phyloP scores from a whole-genome alignment of 2,329 filamentous ascomycete genomes.

The Paraconiothyrium brasiliense region DNA sequence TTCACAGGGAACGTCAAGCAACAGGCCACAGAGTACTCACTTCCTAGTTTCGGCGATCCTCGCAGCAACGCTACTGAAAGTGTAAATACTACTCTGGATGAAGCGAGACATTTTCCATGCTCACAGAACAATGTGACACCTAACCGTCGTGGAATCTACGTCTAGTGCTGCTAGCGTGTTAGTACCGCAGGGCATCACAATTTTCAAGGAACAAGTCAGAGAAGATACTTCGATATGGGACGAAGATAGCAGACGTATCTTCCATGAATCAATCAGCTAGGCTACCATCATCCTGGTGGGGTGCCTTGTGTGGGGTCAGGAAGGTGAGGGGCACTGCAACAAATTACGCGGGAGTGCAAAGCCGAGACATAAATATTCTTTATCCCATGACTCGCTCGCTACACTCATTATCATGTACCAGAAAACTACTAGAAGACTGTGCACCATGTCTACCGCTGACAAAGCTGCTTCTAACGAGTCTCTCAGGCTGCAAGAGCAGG shows the following conservation, averaged over 20 bases:
- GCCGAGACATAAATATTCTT: background rate
- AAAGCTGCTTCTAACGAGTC: background rate
- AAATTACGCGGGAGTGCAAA: background rate
- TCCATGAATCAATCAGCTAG: background rate
- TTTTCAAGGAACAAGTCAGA: too few species aligned
- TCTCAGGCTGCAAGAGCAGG: conserved; percentile 27
- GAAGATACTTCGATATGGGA: too few species aligned
- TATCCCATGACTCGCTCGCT: background rate
- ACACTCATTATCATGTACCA: background rate
- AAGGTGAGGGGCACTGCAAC: background rate
- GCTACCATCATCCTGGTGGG: background rate
- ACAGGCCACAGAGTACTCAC: too few species aligned
- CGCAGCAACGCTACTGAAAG: too few species aligned
- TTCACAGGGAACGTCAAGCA: too few species aligned
- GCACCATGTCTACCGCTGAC: background rate
- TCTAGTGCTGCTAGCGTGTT: too few species aligned
- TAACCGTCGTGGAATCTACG: too few species aligned
- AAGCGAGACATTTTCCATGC: too few species aligned
- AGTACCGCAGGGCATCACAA: too few species aligned
- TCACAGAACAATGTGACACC: too few species aligned
- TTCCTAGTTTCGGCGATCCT: too few species aligned
- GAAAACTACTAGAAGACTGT: background rate
- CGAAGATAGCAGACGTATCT: background rate
- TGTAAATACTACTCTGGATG: too few species aligned
- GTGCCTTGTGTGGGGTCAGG: background rate